phyloP scores from a whole-genome alignment of 768 basidiomycete genomes.

The Suillus luteus region DNA sequence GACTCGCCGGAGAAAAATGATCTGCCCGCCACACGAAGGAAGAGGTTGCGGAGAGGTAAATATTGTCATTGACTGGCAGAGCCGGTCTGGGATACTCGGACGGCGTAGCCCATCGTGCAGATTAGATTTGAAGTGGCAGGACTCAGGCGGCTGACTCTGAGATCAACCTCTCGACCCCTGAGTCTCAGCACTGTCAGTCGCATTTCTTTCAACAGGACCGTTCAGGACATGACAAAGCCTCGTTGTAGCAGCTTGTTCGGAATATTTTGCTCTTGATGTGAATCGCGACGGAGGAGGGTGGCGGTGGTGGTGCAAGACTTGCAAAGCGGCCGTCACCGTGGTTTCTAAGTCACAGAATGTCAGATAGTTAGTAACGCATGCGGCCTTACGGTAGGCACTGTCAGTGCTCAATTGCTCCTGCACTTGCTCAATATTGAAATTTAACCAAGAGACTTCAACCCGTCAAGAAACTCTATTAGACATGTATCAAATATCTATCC shows the following conservation, averaged over 20 bases:
- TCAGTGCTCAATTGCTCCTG: neutral
- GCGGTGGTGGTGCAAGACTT: neutral
- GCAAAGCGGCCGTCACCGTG: neutral
- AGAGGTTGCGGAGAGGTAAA: neutral
- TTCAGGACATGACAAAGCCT: neutral
- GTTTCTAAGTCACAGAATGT: neutral
- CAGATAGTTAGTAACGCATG: neutral
- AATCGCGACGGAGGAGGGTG: neutral
- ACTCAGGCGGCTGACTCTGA: neutral
- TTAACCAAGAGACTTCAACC: neutral
- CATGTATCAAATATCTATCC: neutral
- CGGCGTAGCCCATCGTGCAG: neutral
- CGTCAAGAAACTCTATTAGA: neutral
- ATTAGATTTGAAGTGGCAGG: neutral
- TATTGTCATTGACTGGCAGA: neutral
- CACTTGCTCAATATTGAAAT: neutral
- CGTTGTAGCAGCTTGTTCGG: neutral
- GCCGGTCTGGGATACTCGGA: neutral
- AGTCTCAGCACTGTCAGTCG: neutral
- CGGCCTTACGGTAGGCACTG: too few relatives aligned
- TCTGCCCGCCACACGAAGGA: neutral
- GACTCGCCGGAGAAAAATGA: neutral
- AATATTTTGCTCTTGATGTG: neutral
- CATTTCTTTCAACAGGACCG: neutral
- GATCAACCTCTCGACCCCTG: neutral